phyloP scores from a whole-genome alignment of 1,139 yeast species.

The Oligophagozyma castellii region DNA sequence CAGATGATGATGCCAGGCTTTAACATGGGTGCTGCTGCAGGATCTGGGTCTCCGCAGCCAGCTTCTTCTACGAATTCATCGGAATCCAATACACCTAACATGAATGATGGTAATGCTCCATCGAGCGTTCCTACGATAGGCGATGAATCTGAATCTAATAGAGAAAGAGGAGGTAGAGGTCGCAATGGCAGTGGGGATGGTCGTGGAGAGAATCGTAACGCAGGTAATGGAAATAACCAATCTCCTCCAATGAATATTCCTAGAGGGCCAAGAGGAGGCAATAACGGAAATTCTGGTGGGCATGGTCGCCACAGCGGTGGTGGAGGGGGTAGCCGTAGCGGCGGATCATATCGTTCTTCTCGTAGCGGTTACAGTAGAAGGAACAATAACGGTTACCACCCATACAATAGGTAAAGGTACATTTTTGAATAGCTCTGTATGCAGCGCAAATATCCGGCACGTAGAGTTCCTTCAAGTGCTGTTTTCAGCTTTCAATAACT shows the following conservation, averaged over 20 bases:
- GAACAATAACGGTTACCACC: slow-evolving; percentile 15
- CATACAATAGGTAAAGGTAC: slow-evolving; percentile 19
- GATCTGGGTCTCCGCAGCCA: background rate
- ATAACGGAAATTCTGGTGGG: slow-evolving; percentile 8
- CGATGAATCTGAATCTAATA: slow-evolving; percentile 10
- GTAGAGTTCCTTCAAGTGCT: too few relatives aligned
- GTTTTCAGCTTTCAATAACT: too few relatives aligned
- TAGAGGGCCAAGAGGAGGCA: slow-evolving; percentile 25
- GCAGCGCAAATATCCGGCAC: too few relatives aligned
- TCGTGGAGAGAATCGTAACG: slow-evolving; percentile 3
- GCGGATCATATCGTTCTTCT: slow-evolving; percentile 10
- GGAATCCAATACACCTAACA: background rate
- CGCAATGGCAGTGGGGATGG: slow-evolving; percentile 7
- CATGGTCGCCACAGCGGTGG: slow-evolving; percentile 9
- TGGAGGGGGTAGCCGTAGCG: slow-evolving; percentile 15
- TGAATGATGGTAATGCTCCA: slow-evolving; percentile 2
- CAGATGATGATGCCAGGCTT: slow-evolving; percentile 42
- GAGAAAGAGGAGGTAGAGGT: slow-evolving; percentile 7
- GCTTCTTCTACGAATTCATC: background rate
- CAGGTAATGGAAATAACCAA: background rate
- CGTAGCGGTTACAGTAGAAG: slow-evolving; percentile 13
- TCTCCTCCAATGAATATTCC: slow-evolving; percentile 24
- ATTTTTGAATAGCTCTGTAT: too few relatives aligned
- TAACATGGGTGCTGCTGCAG: slow-evolving; percentile 16
- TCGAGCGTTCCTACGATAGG: slow-evolving; percentile 20